Conservation (phyloP, 169 alveolate genomes). For the Plasmodium sp. region DNA sequence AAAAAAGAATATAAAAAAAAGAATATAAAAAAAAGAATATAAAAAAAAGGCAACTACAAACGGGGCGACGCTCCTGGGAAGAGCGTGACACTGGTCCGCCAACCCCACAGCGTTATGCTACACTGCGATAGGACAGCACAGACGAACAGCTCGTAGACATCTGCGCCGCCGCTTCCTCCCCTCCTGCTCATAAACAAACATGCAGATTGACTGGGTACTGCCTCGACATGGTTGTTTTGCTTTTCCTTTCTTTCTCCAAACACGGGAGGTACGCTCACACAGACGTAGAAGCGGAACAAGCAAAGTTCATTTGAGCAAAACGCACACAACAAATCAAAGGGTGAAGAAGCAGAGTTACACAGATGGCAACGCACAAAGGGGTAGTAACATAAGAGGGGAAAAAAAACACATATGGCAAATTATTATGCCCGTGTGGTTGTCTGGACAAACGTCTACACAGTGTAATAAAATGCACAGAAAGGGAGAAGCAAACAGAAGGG, state of each 20-base stretch:
- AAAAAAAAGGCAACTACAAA: background rate
- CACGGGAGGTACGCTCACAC: background rate
- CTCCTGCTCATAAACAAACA: background rate
- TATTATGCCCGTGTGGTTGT: background rate
- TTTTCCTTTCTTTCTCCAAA: background rate
- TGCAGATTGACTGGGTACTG: background rate
- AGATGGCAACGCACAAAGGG: background rate
- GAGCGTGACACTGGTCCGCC: background rate
- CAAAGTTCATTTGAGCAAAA: background rate
- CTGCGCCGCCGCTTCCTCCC: background rate
- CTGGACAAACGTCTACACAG: background rate
- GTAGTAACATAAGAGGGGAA: background rate
- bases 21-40: background rate
- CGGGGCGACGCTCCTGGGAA: background rate
- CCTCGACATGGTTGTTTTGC: background rate
- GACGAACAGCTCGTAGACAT: background rate
- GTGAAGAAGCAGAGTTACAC: background rate
- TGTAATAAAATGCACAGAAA: background rate
- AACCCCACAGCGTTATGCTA: background rate
- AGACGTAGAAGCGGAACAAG: background rate
- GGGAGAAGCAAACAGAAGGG: background rate
- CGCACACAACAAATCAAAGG: background rate
- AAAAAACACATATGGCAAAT: background rate
- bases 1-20: background rate
- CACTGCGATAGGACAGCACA: background rate